Percentiles rank a stretch among this genome's conserved stretches.
Evolutionary conservation across 805 yeast species (phyloP).

Genomic region (Saturnispora sekii): DNA sequence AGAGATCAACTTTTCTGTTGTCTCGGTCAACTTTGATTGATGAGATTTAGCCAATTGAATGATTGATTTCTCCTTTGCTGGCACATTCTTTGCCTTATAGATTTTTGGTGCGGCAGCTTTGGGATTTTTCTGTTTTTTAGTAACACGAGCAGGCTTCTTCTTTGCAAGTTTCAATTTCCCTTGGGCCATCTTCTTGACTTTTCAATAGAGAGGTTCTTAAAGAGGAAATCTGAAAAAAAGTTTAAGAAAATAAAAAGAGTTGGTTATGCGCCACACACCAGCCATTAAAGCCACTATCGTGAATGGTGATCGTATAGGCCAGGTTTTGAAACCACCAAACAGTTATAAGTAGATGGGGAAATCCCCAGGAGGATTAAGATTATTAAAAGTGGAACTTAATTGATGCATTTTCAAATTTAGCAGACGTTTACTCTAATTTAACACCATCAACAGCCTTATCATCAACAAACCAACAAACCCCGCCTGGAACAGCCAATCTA

Average conservation of each 20-base stretch:
- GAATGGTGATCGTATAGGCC: no score
- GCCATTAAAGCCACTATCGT: not conserved
- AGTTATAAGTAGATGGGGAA: no score
- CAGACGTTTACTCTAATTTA: constrained; percentile 11
- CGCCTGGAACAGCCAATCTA: constrained; percentile 31
- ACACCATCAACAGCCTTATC: constrained; percentile 67
- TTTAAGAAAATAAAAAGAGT: not conserved
- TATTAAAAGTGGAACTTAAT: not conserved
- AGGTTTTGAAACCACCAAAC: no score
- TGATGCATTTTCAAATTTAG: not conserved
- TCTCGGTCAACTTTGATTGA: constrained; percentile 13
- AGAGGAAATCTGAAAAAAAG: not conserved
- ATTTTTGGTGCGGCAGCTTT: constrained; percentile 68
- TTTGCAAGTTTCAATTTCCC: constrained; percentile 50
- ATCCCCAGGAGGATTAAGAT: no score
- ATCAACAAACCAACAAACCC: constrained; percentile 78
- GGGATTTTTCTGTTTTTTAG: constrained; percentile 58
- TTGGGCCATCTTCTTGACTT: constrained; percentile 47
- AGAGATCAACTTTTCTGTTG: constrained; percentile 78
- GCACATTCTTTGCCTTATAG: constrained; percentile 55
- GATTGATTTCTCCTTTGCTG: constrained; percentile 34
- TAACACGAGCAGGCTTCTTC: constrained; percentile 42
- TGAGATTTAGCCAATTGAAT: constrained; percentile 51
- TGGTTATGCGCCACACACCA: not conserved
- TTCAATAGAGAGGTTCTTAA: not conserved